Base-by-base conservation (phyloP, 176 grass and related monocot genomes). In the Leersia perrieri region DNA sequence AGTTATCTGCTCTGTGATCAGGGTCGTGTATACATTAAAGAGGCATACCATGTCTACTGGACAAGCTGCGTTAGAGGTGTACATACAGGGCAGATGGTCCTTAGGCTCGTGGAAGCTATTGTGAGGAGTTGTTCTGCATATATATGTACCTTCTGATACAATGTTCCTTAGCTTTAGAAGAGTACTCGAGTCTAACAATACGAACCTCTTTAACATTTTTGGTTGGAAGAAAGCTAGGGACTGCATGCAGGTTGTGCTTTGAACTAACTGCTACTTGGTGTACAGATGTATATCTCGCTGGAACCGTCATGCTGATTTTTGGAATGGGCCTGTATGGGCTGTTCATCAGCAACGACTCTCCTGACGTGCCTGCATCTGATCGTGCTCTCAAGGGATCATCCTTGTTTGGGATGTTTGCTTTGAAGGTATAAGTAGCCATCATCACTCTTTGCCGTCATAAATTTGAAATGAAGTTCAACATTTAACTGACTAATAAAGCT, bases 221-320 rank as follows among this genome's bases (percentile, higher is more conserved):
- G n/a, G n/a, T 49, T 49, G 45, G 4, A 49, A 49, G 45, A 49
- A 16, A 15, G 15, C 12, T n/a, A n/a, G n/a, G n/a, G n/a, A n/a
- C 35, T 38, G 7, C 3, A 13, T 49, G 15, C 16, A 49, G 5
- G 72, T 70, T 65, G 25, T 45, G 28, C 5, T 44, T 70, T 61
- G 8, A 18, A 86, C 83, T 73, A 25, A 81, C 18, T 49, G 45
- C 72, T 83, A 39, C 12, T 78, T 66, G 40, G 57, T 11, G 3
- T n/a, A 40, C 89, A 98, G 95, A 98, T 86, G 95, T 95, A 31
- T 98, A 98, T 73, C 90, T 98, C 60, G 95, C 92, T 81, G 95
- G 95, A 61, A 98, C 95, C 1, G 95, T 95, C 23, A 95, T 95
- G 95, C 70, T 98, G 34, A 95, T 95, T 31, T 98, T 98, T 9